Percentiles rank a stretch among this genome's conserved stretches.
Evolutionary conservation across 2,329 filamentous ascomycete genomes (phyloP).

Genomic region (Fusarium scirpi): DNA sequence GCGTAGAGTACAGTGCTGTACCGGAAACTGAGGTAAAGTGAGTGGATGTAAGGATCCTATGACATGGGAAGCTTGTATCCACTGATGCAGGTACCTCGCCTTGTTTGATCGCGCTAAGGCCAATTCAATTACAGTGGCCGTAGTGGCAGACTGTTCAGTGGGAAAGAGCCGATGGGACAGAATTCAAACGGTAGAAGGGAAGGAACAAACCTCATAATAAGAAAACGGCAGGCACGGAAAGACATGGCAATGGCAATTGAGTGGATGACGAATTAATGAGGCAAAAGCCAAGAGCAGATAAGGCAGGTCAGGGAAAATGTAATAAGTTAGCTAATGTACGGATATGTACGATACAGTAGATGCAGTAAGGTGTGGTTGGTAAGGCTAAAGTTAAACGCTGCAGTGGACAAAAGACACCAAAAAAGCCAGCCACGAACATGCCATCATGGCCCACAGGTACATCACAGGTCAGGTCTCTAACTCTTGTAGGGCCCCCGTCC

Average conservation of each 20-base stretch:
- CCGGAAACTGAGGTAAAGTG: constrained; percentile 10
- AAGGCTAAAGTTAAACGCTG: constrained; percentile 19
- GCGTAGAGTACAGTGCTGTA: not conserved
- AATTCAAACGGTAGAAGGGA: constrained; percentile 32
- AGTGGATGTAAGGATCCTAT: constrained; percentile 19
- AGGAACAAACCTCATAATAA: not conserved
- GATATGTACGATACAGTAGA: constrained; percentile 9
- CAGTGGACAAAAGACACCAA: constrained; percentile 12
- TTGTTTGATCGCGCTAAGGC: constrained; percentile 46
- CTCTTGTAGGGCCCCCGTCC: constrained; percentile 32
- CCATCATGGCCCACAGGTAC: constrained; percentile 23
- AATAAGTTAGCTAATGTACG: constrained; percentile 4
- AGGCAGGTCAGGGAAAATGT: constrained; percentile 13
- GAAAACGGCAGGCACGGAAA: constrained; percentile 6
- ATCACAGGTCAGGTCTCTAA: not conserved
- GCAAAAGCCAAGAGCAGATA: constrained; percentile 31
- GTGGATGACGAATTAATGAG: constrained; percentile 38
- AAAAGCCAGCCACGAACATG: constrained; percentile 7
- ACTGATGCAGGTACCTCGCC: constrained; percentile 44
- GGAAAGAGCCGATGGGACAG: constrained; percentile 22
- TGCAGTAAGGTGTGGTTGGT: constrained; percentile 10
- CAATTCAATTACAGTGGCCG: constrained; percentile 21
- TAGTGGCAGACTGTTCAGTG: constrained; percentile 6
- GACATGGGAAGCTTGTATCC: constrained; percentile 34
- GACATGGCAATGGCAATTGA: constrained; percentile 2